A percentile compares a stretch with the other conserved stretches of the same genome.
These are phyloP conservation scores for Fusarium sambucinum DNA, from an alignment of 2,329 filamentous ascomycete species.

Conservation along the genomic window DNA sequence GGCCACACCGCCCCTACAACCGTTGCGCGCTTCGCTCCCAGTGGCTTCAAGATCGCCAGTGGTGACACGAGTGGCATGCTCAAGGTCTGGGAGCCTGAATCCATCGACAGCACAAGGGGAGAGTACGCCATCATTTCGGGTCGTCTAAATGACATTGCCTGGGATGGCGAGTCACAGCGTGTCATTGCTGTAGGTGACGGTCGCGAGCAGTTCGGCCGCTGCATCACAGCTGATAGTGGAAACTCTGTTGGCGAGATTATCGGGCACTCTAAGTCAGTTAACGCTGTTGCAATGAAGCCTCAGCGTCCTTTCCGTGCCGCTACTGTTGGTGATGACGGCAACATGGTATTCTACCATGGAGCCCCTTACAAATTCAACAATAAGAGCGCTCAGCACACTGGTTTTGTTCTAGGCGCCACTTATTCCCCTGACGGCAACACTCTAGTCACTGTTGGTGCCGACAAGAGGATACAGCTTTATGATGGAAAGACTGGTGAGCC, in stretches of 20 bases:
- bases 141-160: slow-evolving; percentile 94
- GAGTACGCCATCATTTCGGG: slow-evolving; percentile 96
- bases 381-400: slow-evolving; percentile 84
- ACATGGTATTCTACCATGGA: slow-evolving; percentile 91
- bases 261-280: slow-evolving; percentile 91
- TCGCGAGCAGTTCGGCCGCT: slow-evolving; percentile 92
- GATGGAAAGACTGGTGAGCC: slow-evolving; percentile 95
- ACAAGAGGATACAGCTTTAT: slow-evolving; percentile 92
- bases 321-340: slow-evolving; percentile 90
- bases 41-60: slow-evolving; percentile 93
- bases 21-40: slow-evolving; percentile 93
- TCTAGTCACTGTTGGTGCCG: slow-evolving; percentile 91
- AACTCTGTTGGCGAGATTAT: slow-evolving; percentile 96
- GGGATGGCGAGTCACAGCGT: slow-evolving; percentile 96
- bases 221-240: slow-evolving; percentile 93
- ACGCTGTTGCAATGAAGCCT: slow-evolving; percentile 88
- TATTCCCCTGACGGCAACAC: slow-evolving; percentile 89
- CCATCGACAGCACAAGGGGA: slow-evolving; percentile 86
- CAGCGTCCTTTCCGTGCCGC: slow-evolving; percentile 92
- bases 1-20: slow-evolving; percentile 90
- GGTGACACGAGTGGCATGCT: slow-evolving; percentile 88
- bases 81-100: slow-evolving; percentile 91
- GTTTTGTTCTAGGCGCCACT: slow-evolving; percentile 87
- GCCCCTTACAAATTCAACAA: slow-evolving; percentile 95
- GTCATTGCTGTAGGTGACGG: slow-evolving; percentile 97